These are phyloP conservation scores for Brassica incana DNA, from an alignment of 345 rosid species.

Conservation along the genomic window DNA sequence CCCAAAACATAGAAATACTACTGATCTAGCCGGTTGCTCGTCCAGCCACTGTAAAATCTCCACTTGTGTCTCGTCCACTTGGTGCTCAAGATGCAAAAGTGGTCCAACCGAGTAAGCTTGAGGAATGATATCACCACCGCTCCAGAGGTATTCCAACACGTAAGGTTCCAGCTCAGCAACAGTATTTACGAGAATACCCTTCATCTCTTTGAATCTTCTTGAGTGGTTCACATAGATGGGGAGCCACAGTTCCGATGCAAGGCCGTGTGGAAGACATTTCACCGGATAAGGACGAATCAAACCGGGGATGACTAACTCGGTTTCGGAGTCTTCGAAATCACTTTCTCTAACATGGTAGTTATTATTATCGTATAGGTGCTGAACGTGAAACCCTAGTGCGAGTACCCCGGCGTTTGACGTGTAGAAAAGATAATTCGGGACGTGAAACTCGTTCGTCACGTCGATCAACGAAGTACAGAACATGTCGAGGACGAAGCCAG, in stretches of 20 bases:
- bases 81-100: slow-evolving; percentile 35
- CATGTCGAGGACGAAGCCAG: slow-evolving; percentile 54
- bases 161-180: slow-evolving; percentile 46
- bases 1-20: slow-evolving; percentile 66
- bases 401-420: slow-evolving; percentile 43
- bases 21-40: slow-evolving; percentile 46
- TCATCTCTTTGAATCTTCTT: slow-evolving; percentile 26
- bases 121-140: slow-evolving; percentile 10
- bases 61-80: neutral
- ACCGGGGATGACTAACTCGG: slow-evolving; percentile 33
- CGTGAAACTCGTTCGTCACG: slow-evolving; percentile 45
- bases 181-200: slow-evolving; percentile 53
- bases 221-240: neutral
- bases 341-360: neutral
- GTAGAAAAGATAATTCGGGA: slow-evolving; percentile 54
- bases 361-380: slow-evolving; percentile 15
- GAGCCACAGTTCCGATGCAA: neutral
- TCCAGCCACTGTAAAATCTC: slow-evolving; percentile 51
- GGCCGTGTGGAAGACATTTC: slow-evolving; percentile 25
- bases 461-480: slow-evolving; percentile 49
- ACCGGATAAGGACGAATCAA: slow-evolving; percentile 41
- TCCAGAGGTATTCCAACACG: slow-evolving; percentile 15
- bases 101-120: slow-evolving; percentile 53
- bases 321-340: slow-evolving; percentile 41
- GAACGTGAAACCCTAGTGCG: slow-evolving; percentile 27